phyloP scores from a whole-genome alignment of 306 rosid species.

The Rosa rugosa region DNA sequence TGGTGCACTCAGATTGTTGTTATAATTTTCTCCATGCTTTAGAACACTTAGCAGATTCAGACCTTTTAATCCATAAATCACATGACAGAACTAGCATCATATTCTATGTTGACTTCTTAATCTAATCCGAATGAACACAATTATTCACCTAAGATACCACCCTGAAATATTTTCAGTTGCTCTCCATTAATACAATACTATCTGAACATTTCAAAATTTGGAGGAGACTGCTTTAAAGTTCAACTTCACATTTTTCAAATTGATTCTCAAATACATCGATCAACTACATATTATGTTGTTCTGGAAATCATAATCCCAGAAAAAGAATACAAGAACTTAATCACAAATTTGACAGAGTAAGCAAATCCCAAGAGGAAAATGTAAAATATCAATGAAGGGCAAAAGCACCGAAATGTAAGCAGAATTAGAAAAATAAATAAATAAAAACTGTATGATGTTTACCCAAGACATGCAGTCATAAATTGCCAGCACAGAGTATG shows the following conservation, averaged over 20 bases:
- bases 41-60: background rate
- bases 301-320: background rate
- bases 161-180: background rate
- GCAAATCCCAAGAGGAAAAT: background rate
- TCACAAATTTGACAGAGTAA: background rate
- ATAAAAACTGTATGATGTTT: conserved; percentile 28
- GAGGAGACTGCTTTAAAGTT: background rate
- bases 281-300: background rate
- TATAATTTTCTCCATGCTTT: background rate
- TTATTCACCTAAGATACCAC: background rate
- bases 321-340: background rate
- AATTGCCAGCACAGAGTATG: conserved; percentile 85
- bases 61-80: background rate
- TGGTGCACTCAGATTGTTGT: background rate
- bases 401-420: conserved; percentile 5
- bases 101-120: background rate
- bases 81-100: background rate
- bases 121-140: background rate
- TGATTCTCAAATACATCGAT: background rate
- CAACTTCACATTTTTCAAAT: background rate
- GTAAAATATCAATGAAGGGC: background rate
- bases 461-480: conserved; percentile 99
- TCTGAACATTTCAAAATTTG: background rate
- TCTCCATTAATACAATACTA: background rate
- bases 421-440: background rate